phyloP scores from a whole-genome alignment of 2,329 filamentous ascomycete species.

The Chrysosporium queenslandicum region DNA sequence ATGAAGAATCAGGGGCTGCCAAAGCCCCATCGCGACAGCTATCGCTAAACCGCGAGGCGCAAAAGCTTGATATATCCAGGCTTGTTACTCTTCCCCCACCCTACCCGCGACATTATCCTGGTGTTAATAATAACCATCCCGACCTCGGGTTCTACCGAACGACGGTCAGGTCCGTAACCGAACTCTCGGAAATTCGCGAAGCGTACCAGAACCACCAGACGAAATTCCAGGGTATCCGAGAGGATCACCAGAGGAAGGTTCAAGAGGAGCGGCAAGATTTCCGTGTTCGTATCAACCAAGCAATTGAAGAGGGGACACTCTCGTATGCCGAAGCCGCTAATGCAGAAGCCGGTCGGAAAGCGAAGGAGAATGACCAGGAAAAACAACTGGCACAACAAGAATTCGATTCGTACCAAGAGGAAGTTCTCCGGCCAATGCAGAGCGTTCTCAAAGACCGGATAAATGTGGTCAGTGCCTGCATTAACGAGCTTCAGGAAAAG shows the following conservation, averaged over 20 bases:
- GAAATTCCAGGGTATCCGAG: slow-evolving; percentile 46
- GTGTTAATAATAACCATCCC: slow-evolving; percentile 91
- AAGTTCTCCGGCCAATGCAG: slow-evolving; percentile 75
- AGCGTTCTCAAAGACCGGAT: slow-evolving; percentile 69
- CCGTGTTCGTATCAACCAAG: slow-evolving; percentile 63
- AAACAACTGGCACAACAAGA: slow-evolving; percentile 67
- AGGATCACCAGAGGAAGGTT: slow-evolving; percentile 43
- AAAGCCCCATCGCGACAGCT: slow-evolving; percentile 18
- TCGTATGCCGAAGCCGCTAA: slow-evolving; percentile 72
- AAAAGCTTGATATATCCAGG: slow-evolving; percentile 73
- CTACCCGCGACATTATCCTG: slow-evolving; percentile 88
- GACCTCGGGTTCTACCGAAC: slow-evolving; percentile 69
- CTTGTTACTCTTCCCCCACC: slow-evolving; percentile 87
- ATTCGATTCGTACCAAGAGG: slow-evolving; percentile 74
- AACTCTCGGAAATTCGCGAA: slow-evolving; percentile 60
- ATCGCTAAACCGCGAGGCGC: slow-evolving; percentile 31
- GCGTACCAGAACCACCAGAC: slow-evolving; percentile 47
- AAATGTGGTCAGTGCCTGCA: slow-evolving; percentile 61
- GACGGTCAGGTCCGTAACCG: slow-evolving; percentile 61
- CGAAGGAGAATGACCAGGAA: slow-evolving; percentile 57
- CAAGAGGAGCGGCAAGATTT: slow-evolving; percentile 56
- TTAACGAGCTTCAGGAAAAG: slow-evolving; percentile 61
- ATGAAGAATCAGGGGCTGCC: slow-evolving; percentile 33
- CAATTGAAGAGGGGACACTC: slow-evolving; percentile 68
- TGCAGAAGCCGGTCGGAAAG: slow-evolving; percentile 64